These are phyloP conservation scores for Starmera amethionina DNA, from an alignment of 805 yeast genomes.

Conservation along the genomic window DNA sequence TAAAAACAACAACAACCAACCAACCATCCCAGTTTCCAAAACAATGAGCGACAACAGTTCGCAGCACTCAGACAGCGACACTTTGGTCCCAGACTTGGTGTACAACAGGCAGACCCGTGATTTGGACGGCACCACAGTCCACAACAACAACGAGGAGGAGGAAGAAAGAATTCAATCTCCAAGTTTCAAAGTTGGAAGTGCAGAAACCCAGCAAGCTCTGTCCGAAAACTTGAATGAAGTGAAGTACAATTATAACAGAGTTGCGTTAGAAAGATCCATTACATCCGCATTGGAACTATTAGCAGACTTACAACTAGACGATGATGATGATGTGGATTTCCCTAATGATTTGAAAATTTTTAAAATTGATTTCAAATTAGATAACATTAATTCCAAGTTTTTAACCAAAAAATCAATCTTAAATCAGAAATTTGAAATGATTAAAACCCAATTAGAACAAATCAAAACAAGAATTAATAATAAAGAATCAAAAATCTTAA, in stretches of 20 bases:
- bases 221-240: conserved; percentile 24
- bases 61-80: no score
- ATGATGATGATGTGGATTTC: conserved; percentile 60
- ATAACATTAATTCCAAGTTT: conserved; percentile 36
- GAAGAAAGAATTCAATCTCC: not conserved
- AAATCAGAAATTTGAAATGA: conserved; percentile 56
- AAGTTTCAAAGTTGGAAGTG: not conserved
- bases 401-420: conserved; percentile 63
- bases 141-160: conserved; percentile 16
- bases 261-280: conserved; percentile 54
- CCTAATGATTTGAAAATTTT: conserved; percentile 55
- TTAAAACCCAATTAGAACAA: conserved; percentile 56
- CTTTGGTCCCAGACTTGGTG: no score
- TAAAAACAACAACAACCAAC: not conserved
- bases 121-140: conserved; percentile 17
- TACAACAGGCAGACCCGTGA: conserved; percentile 17
- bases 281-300: conserved; percentile 41
- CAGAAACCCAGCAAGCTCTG: conserved; percentile 6
- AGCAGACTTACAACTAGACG: conserved; percentile 43
- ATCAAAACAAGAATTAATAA: conserved; percentile 82
- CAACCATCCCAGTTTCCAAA: no score
- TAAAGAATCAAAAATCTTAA: conserved; percentile 85
- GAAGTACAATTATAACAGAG: conserved; percentile 65
- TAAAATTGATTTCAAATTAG: conserved; percentile 49
- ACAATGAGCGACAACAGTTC: no score